phyloP scores from a whole-genome alignment of 345 rosid genomes.

The Theobroma cacao region DNA sequence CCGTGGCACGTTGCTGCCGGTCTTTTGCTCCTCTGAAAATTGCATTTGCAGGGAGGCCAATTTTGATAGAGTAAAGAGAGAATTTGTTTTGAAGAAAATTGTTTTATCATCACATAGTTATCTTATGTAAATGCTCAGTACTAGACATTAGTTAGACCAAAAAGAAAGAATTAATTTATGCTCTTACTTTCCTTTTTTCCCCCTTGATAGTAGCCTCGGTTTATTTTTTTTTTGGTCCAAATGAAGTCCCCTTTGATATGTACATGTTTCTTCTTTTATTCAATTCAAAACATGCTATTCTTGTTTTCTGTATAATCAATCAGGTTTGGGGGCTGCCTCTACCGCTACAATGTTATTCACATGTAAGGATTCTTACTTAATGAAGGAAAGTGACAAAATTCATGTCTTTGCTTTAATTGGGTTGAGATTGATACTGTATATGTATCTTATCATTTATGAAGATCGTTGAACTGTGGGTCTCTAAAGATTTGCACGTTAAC shows the following conservation, averaged over 20 bases:
- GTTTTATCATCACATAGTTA: background rate
- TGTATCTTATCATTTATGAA: too few relatives aligned
- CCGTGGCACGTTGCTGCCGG: background rate
- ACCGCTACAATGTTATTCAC: background rate
- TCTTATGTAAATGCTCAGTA: background rate
- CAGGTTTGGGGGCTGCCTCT: background rate
- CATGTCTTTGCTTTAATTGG: too few relatives aligned
- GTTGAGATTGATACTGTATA: too few relatives aligned
- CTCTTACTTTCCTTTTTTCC: background rate
- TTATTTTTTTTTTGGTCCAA: background rate
- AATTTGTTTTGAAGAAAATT: slow-evolving; percentile 4
- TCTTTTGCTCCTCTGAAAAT: background rate
- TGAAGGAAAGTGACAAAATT: too few relatives aligned
- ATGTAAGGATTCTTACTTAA: background rate
- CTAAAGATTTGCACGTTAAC: too few relatives aligned
- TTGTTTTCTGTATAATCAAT: background rate
- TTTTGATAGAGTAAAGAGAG: slow-evolving; percentile 40
- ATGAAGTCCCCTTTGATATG: background rate
- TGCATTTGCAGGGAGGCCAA: slow-evolving; percentile 22
- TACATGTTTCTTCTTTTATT: background rate
- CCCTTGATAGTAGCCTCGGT: background rate
- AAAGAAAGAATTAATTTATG: background rate
- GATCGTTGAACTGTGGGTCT: too few relatives aligned
- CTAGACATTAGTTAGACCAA: background rate
- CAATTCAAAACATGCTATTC: background rate